Conservation (phyloP, 768 basidiomycete genomes). For the Pisolithus sp. region DNA sequence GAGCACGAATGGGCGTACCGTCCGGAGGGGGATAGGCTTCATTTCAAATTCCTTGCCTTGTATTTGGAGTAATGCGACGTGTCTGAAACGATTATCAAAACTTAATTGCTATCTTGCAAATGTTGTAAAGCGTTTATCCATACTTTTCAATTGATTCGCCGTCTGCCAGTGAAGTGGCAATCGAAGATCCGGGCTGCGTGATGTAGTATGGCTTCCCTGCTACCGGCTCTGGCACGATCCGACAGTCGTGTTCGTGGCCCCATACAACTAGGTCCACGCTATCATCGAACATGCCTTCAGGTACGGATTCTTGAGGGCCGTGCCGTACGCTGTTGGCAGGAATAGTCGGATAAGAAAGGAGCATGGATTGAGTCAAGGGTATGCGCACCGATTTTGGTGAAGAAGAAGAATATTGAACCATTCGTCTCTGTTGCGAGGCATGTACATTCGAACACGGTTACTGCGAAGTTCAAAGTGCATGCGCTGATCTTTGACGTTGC, state of each 20-base stretch:
- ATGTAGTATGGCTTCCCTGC: constrained; percentile 89
- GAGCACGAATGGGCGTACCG: constrained; percentile 90
- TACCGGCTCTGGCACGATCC: constrained; percentile 85
- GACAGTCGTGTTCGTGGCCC: constrained; percentile 99
- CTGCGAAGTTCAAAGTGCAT: constrained; percentile 96
- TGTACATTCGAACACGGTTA: constrained; percentile 93
- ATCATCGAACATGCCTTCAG: constrained; percentile 97
- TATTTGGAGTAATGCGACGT: constrained; percentile 85
- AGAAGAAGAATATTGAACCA: constrained; percentile 95
- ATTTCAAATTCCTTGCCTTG: constrained; percentile 85
- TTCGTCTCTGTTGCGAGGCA: constrained; percentile 82
- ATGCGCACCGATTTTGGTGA: constrained; percentile 85
- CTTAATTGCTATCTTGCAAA: background rate
- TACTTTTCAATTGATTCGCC: constrained; percentile 93
- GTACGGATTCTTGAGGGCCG: constrained; percentile 90
- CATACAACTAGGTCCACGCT: constrained; percentile 89
- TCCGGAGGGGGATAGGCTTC: constrained; percentile 80
- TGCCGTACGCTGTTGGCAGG: constrained; percentile 68
- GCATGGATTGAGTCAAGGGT: background rate
- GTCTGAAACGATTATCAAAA: constrained; percentile 39
- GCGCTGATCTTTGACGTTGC: constrained; percentile 92
- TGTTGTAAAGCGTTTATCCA: constrained; percentile 1
- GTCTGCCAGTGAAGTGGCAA: constrained; percentile 91
- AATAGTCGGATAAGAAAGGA: constrained; percentile 9
- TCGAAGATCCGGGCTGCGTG: constrained; percentile 89